A percentile compares a stretch with the other conserved stretches of the same genome.
These are phyloP conservation scores for Rubus idaeus DNA, from an alignment of 306 rosid genomes.

Conservation along the genomic window DNA sequence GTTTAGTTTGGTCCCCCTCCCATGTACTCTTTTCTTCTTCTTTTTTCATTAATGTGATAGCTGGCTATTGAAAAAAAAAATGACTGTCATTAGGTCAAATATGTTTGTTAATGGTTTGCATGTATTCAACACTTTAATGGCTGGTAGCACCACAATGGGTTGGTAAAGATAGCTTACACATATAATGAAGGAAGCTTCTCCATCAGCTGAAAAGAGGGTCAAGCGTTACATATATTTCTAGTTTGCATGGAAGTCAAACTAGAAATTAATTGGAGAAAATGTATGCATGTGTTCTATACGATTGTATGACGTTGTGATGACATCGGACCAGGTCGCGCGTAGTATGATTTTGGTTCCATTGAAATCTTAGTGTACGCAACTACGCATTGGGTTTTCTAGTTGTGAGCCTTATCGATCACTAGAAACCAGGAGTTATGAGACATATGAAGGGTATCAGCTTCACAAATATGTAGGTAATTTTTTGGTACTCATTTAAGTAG, in stretches of 20 bases:
- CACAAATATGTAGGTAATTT: too few relatives aligned
- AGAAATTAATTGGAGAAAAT: background rate
- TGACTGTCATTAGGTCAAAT: background rate
- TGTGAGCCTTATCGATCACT: too few relatives aligned
- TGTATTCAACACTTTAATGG: too few relatives aligned
- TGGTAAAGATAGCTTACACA: background rate
- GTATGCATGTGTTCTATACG: background rate
- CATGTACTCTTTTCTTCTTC: too few relatives aligned
- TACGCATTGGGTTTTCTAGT: too few relatives aligned
- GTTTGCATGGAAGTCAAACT: background rate
- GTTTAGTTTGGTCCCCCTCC: too few relatives aligned
- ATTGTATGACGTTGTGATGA: conserved; percentile 1
- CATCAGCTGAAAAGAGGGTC: background rate
- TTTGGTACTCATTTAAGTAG: too few relatives aligned
- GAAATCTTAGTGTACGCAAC: background rate
- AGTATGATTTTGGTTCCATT: background rate
- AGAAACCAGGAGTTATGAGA: too few relatives aligned
- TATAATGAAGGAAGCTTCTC: conserved; percentile 1
- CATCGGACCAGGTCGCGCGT: background rate
- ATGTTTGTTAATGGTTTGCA: background rate
- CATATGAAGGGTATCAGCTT: too few relatives aligned
- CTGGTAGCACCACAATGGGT: too few relatives aligned
- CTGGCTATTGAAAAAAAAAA: too few relatives aligned
- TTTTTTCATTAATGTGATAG: too few relatives aligned
- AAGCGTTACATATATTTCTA: background rate